Evolutionary conservation across 2,329 filamentous ascomycete species (phyloP), one percentile per base, ranked within the genome.

Genomic region (Arthrobotrys iridis): DNA sequence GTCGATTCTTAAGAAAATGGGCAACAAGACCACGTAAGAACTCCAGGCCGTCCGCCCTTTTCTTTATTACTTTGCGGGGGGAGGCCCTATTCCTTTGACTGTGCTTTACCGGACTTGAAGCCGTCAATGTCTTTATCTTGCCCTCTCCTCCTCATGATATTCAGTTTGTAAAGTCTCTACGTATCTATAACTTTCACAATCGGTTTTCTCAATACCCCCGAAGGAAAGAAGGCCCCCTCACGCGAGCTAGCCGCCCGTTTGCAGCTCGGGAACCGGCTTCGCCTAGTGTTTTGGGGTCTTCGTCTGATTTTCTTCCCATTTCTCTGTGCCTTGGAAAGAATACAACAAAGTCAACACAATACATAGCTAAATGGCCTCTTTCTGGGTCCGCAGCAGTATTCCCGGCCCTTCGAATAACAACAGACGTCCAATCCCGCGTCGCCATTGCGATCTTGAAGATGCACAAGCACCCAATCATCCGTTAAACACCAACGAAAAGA

Each of bases 261-360:
- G 50, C 50, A 37, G 50, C 50, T 55, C 37, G 15, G 50, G 50
- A 55, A 55, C 24, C 46, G 46, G 15, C 37, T 57, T 43, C 24
- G n/a, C n/a, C n/a, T n/a, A n/a, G n/a, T n/a, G n/a, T n/a, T n/a
- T n/a, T n/a, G n/a, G n/a, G n/a, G n/a, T n/a, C n/a, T 1, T 13
- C 22, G 22, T 22, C 26, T 26, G 4, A 6, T 24, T n/a, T 18
- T 33, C 28, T 2, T 20, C 24, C 26, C 28, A n/a, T 50, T 13
- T 30, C 7, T 10, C 10, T 4, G 6, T n/a, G 8, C 20, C 30
- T 28, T 26, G 7, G 30, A 52, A 11, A 68, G 59, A 59, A 58
- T 75, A 43, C 63, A 68, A 75, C 71, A 68, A n/a, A n/a, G 41
- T 58, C 71, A 75, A 75, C 71, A 20, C 70, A 65, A 18, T 26